A percentile compares a stretch with the other conserved stretches of the same genome.
Conservation (phyloP, 768 basidiomycete species). For the Leccinum subgranulosum region DNA sequence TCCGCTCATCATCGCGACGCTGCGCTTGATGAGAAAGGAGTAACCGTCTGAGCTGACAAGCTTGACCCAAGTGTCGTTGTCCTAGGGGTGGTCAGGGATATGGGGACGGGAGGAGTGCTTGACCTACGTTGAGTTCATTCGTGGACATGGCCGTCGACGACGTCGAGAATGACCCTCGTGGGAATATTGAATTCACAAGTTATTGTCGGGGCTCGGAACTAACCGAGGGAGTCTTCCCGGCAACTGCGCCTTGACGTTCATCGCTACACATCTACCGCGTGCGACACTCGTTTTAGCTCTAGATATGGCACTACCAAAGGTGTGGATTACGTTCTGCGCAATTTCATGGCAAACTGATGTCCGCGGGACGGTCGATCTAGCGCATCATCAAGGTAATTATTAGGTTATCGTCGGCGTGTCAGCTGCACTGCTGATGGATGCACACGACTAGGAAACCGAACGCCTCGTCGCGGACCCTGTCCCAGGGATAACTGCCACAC, state of each 20-base stretch:
- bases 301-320: constrained; percentile 38
- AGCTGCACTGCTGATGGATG: constrained; percentile 19
- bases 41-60: constrained; percentile 78
- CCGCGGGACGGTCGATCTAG: constrained; percentile 26
- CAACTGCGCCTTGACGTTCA: constrained; percentile 1
- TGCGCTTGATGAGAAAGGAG: constrained; percentile 73
- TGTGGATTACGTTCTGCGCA: constrained; percentile 5
- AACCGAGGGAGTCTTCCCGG: constrained; percentile 1
- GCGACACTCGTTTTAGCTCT: constrained; percentile 13
- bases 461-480: constrained; percentile 94
- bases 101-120: no score
- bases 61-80: constrained; percentile 63
- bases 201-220: constrained; percentile 16
- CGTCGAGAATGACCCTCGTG: constrained; percentile 12
- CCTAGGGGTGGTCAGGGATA: constrained; percentile 6
- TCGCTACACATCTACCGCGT: constrained; percentile 12
- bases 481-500: constrained; percentile 92
- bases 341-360: constrained; percentile 1
- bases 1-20: constrained; percentile 73
- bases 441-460: constrained; percentile 80
- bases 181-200: constrained; percentile 7
- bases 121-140: constrained; percentile 20
- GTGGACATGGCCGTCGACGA: constrained; percentile 15
- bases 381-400: constrained; percentile 51
- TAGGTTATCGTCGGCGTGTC: constrained; percentile 6